Evolutionary conservation across 1,284 basidiomycete genomes (phyloP).

Genomic region (Peniophora sp.): DNA sequence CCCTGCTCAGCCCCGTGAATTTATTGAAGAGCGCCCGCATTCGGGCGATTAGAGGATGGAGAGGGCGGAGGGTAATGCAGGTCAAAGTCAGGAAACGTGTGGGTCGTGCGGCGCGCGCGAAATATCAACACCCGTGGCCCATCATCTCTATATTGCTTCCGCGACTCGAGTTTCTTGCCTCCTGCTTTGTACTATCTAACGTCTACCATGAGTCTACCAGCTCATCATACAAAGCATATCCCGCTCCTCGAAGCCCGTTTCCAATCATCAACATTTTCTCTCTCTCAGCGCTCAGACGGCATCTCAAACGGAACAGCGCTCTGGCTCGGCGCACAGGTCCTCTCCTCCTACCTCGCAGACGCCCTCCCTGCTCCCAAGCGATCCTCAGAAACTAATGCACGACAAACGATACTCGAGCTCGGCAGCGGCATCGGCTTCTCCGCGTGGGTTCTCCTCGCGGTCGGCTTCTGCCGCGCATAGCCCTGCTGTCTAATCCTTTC

Average conservation of each 20-base stretch:
- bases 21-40: too few relatives aligned
- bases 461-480: conserved; percentile 48
- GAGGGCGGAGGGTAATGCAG: too few relatives aligned
- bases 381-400: conserved; percentile 10
- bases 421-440: conserved; percentile 80
- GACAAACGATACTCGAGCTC: conserved; percentile 61
- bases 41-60: too few relatives aligned
- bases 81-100: too few relatives aligned
- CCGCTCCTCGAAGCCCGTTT: conserved; percentile 42
- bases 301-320: conserved; percentile 78
- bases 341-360: conserved; percentile 54
- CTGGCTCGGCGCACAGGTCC: conserved; percentile 78
- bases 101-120: not conserved
- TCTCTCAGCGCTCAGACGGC: conserved; percentile 52
- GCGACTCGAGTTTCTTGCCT: too few relatives aligned
- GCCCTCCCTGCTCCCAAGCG: conserved; percentile 16
- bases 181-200: too few relatives aligned
- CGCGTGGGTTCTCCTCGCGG: conserved; percentile 40
- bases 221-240: conserved; percentile 65
- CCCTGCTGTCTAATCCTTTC: conserved; percentile 6
- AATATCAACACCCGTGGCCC: not conserved
- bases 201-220: conserved; percentile 13
- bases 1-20: too few relatives aligned
- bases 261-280: conserved; percentile 29
- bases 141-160: too few relatives aligned